Percentiles rank a stretch among this genome's conserved stretches.
Conservation (phyloP, 2,329 filamentous ascomycete genomes). For the Penicillium brasilianum region DNA sequence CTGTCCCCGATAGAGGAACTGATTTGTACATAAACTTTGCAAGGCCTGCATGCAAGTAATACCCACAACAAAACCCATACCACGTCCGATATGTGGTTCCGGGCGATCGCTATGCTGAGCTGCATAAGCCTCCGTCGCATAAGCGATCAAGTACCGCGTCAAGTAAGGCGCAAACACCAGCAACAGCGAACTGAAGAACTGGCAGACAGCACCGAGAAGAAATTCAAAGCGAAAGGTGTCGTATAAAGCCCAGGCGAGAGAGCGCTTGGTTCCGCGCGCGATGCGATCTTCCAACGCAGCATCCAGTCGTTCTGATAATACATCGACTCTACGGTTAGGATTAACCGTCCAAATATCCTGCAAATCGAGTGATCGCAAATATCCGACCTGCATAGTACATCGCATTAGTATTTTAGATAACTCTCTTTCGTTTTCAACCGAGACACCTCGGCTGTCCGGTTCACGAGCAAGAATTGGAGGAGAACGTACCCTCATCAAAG, state of each 20-base stretch:
- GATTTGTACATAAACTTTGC: slow-evolving; percentile 81
- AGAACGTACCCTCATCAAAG: slow-evolving; percentile 72
- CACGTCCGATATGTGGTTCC: slow-evolving; percentile 71
- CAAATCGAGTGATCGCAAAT: slow-evolving; percentile 78
- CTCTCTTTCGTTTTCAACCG: neutral
- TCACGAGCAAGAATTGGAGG: no score
- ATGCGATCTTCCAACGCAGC: slow-evolving; percentile 72
- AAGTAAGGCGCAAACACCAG: slow-evolving; percentile 86
- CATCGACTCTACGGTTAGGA: slow-evolving; percentile 73
- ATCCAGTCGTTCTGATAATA: slow-evolving; percentile 69
- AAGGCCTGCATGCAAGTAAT: slow-evolving; percentile 84
- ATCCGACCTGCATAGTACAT: slow-evolving; percentile 67
- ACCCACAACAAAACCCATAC: slow-evolving; percentile 81
- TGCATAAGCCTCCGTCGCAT: slow-evolving; percentile 77
- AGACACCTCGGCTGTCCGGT: neutral
- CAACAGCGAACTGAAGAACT: slow-evolving; percentile 71
- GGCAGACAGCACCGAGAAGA: slow-evolving; percentile 78
- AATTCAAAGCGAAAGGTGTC: slow-evolving; percentile 88
- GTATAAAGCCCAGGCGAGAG: slow-evolving; percentile 79
- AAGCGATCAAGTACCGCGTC: slow-evolving; percentile 83
- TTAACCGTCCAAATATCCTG: slow-evolving; percentile 92
- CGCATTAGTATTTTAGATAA: slow-evolving; percentile 6
- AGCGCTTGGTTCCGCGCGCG: slow-evolving; percentile 70
- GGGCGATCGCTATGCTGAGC: slow-evolving; percentile 60
- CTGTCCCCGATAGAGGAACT: slow-evolving; percentile 93